Conservation (phyloP, 495 filamentous ascomycete species). For the Podospora pseudoanserina region DNA sequence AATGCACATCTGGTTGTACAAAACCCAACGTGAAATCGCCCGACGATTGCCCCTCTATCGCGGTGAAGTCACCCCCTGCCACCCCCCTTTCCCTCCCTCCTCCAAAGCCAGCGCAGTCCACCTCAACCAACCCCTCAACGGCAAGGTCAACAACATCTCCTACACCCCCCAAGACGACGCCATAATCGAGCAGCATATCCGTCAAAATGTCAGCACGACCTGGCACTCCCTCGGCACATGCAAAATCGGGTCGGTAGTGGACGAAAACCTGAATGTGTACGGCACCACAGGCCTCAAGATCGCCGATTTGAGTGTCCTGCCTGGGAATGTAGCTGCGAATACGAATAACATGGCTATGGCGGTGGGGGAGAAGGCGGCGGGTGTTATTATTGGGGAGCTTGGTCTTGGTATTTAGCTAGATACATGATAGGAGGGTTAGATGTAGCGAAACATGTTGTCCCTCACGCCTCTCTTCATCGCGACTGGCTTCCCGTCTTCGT, state of each 20-base stretch:
- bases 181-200: constrained; percentile 21
- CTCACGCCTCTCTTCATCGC: constrained; percentile 75
- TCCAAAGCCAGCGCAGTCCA: constrained; percentile 38
- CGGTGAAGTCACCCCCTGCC: constrained; percentile 48
- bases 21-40: constrained; percentile 52
- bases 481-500: constrained; percentile 69
- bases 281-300: constrained; percentile 24
- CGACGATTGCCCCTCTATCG: constrained; percentile 51
- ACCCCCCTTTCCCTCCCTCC: constrained; percentile 49
- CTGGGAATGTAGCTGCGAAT: constrained; percentile 58
- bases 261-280: constrained; percentile 23
- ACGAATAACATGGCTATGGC: constrained; percentile 58
- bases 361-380: constrained; percentile 59
- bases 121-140: background rate
- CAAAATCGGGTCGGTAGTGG: constrained; percentile 29
- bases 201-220: constrained; percentile 20
- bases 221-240: constrained; percentile 31
- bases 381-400: constrained; percentile 53
- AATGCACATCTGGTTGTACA: constrained; percentile 51
- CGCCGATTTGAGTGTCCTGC: constrained; percentile 44
- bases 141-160: constrained; percentile 21
- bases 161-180: constrained; percentile 49
- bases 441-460: constrained; percentile 68
- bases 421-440: constrained; percentile 10
- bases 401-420: constrained; percentile 19